phyloP scores from a whole-genome alignment of 495 filamentous ascomycete genomes.

The Penicillium canariense region DNA sequence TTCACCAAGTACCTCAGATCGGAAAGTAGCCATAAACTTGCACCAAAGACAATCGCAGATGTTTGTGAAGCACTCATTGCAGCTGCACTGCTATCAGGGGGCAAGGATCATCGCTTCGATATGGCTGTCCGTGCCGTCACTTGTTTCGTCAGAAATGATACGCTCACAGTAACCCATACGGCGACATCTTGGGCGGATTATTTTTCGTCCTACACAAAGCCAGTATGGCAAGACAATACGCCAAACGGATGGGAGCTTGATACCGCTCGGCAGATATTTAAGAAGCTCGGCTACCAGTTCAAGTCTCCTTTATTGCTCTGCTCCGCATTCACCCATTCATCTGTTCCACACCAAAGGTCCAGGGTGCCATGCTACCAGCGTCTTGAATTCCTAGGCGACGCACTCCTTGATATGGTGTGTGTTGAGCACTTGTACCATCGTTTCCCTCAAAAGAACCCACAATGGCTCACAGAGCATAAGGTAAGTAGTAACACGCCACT shows the following conservation, averaged over 20 bases:
- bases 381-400: slow-evolving; percentile 90
- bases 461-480: slow-evolving; percentile 98
- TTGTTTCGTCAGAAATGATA: slow-evolving; percentile 59
- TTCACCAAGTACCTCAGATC: slow-evolving; percentile 51
- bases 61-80: slow-evolving; percentile 95
- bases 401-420: slow-evolving; percentile 84
- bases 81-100: slow-evolving; percentile 70
- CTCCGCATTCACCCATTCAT: slow-evolving; percentile 88
- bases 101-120: slow-evolving; percentile 61
- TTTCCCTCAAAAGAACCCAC: slow-evolving; percentile 78
- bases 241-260: slow-evolving; percentile 54
- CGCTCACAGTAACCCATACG: slow-evolving; percentile 51
- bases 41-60: slow-evolving; percentile 93
- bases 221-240: slow-evolving; percentile 64
- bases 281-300: slow-evolving; percentile 77
- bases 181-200: slow-evolving; percentile 72
- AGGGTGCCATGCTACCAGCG: slow-evolving; percentile 86
- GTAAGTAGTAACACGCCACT: slow-evolving; percentile 26
- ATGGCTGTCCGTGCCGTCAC: slow-evolving; percentile 82
- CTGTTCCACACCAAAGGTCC: slow-evolving; percentile 68
- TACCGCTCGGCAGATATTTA: slow-evolving; percentile 61
- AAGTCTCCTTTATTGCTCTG: slow-evolving; percentile 70
- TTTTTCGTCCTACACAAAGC: slow-evolving; percentile 63
- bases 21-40: slow-evolving; percentile 62
- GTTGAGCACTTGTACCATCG: slow-evolving; percentile 75